Conservation (phyloP, 2,329 filamentous ascomycete species). For the Cercospora janseana region DNA sequence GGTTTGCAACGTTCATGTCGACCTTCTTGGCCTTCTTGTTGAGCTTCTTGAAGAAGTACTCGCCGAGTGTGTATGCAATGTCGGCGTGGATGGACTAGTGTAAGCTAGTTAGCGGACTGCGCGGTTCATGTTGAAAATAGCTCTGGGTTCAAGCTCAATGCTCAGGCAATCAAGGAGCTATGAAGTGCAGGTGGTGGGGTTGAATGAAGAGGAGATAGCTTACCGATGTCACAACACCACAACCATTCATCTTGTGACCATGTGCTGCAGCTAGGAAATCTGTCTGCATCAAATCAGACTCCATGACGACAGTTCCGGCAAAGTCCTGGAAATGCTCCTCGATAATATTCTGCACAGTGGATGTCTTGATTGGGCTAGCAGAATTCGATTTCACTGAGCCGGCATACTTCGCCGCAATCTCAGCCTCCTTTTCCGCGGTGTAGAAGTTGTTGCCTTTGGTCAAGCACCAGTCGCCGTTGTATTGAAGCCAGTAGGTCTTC, state of each 20-base stretch:
- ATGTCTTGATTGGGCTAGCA: slow-evolving; percentile 30
- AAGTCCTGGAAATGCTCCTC: background rate
- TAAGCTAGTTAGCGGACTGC: too few relatives aligned
- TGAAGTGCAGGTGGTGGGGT: too few relatives aligned
- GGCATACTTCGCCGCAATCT: background rate
- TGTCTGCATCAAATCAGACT: slow-evolving; percentile 36
- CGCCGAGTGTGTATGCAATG: slow-evolving; percentile 38
- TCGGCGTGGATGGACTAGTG: slow-evolving; percentile 40
- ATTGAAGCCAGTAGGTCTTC: slow-evolving; percentile 42
- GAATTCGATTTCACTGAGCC: background rate
- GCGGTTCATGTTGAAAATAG: too few relatives aligned
- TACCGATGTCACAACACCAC: slow-evolving; percentile 43
- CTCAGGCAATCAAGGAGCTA: too few relatives aligned
- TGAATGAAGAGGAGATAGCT: too few relatives aligned
- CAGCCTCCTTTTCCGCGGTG: slow-evolving; percentile 6
- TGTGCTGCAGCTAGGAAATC: slow-evolving; percentile 41
- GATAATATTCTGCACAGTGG: slow-evolving; percentile 28
- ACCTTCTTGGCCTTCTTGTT: background rate
- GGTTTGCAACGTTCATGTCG: slow-evolving; percentile 41
- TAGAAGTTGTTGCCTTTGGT: slow-evolving; percentile 21
- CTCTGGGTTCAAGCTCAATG: too few relatives aligned
- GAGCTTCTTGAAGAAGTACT: slow-evolving; percentile 27
- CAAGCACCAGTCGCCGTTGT: slow-evolving; percentile 37
- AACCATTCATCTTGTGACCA: slow-evolving; percentile 47
- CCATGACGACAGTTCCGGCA: slow-evolving; percentile 34